Base-by-base conservation (phyloP, 441 rosid genomes). In the Adansonia rubrostipa region DNA sequence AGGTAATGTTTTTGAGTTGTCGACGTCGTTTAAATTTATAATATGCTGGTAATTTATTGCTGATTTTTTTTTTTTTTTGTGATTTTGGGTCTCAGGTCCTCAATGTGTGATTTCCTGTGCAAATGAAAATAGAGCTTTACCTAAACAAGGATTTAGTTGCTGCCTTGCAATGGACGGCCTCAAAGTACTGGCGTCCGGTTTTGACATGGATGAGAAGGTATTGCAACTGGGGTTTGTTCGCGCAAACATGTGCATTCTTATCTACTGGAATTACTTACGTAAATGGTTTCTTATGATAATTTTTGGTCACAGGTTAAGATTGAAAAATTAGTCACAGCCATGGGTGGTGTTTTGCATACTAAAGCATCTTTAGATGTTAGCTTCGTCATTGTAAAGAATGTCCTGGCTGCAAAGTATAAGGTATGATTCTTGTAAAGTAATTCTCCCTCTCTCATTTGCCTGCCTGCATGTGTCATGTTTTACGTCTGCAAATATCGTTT, bases 131-230 rank as follows among this genome's bases (percentile, higher is more conserved):
- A 89, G 90, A 84, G 60, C 86, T 5, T 77, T 95, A 4, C 99
- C 99, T 20, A 89, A 88, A 79, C 90, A 89, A 78, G 92, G 86
- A 7, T 97, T 89, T 83, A 89, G 93, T 83, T 97, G 99, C 83
- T 95, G 99, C 83, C 92, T 97, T 80, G 99, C 97, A 1, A 92
- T 95, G 99, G 97, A 95, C 82, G 97, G 99, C 77, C 85, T 90
- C 82, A 93, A 91, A 85, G 88, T 97, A 79, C 90, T 93, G 67
- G 97, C 93, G 42, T 93, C 99, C 77, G 99, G 99, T 53, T 95
- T 95, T 80, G 90, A 90, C 77, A 82, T 81, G 67, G 89, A 87
- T 72, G 99, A 97, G 81, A 95, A 97, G 99, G 99, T 95, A 81
- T 65, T 67, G 68, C 65, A 14, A 10, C 48, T 65, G 33, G 11